Base-by-base conservation (phyloP, 805 yeast species). In the Lipomyces yamadae region DNA sequence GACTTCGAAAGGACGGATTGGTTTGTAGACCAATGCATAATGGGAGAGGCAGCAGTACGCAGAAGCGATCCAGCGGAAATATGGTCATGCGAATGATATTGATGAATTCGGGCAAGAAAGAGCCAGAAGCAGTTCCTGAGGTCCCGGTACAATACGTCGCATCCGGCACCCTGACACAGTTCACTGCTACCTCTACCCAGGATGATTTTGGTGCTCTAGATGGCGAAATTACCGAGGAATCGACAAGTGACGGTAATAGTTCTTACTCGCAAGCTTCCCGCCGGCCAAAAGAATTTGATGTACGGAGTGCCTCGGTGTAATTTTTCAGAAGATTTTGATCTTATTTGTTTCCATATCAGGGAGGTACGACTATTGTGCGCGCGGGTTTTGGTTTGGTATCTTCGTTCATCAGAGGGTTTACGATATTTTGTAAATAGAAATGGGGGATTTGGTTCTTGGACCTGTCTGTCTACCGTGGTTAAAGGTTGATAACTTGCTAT, bases 1-100 rank as follows among this genome's bases (percentile, higher is more conserved):
- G 29, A 10, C 59, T 68, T 8, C 62, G 66, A 10, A 54, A 33
- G 10, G 71, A 68, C 33, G 71, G 71, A 4, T 30, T 68, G 48
- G 32, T 42, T n/a, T 4, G 18, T 13, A 58, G 13, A 24, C 45
- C 52, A 56, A 11, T 7, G 39, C 56, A 24, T 56, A 29, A 33
- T 33, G n/a, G 50, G 11, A 29, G 39, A 24, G 50, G 52, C 32
- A 34, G 60, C 35, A 34, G 24, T 18, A 56, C 33, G 55, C 54
- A 45, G 58, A 56, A 15, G 55, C 63, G 30, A 42, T 42, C 48
- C 6, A 15, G 48, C 15, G 48, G 48, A 18, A 60, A 56, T 30
- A 54, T 60, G 63, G 52, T 59, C 45, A 56, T 34, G 65, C 56
- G 65, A 15, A 62, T 62, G 61, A 37, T 62, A 30, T 54, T 62